Base-by-base conservation (phyloP, 305 asterid genomes). In the Fraxinus sp. region DNA sequence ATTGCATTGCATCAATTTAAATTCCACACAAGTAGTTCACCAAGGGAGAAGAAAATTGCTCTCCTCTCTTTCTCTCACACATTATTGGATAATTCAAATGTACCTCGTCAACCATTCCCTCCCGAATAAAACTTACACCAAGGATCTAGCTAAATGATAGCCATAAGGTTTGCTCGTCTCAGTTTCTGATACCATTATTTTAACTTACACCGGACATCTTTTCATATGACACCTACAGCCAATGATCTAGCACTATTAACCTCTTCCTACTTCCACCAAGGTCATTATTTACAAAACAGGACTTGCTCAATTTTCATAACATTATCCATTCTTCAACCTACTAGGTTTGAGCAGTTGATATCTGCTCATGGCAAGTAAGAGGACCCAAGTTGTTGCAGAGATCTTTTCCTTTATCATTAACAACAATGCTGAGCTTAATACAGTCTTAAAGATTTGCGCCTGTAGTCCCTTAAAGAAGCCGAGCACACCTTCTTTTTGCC, bases 341-440 rank as follows among this genome's bases (percentile, higher is more conserved):
- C 86, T 77, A 66, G 74, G 86, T 32, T 85, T 84, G 35, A 81
- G 57, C 5, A 78, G 74, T 80, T 85, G 46, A 80, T 83, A 86
- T 86, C 92, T 92, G 81, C 89, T 83, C 7, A 93, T 41, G 9
- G 95, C 96, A 77, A 94, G 86, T 88, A 95, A 77, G 26, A 91
- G 66, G 72, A 93, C 90, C 98, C 99, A 94, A 37, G 97, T 93
- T 28, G 91, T 84, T 89, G 94, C 94, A 30, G 96, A 88, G 90
- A 95, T 93, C 85, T 95, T 95, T 88, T 94, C 98, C 88, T 95
- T 95, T 84, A 94, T 91, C 99, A 95, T 95, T 86, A 95, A 86
- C 39, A 94, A 92, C 88, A 95, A 83, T 0, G 98, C 98, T 74
- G 97, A 90, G 84, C 95, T 92, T 79, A 93, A 85, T 72, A 94